Conservation (phyloP, 1,139 yeast genomes). For the Geotrichum klebahnii region DNA sequence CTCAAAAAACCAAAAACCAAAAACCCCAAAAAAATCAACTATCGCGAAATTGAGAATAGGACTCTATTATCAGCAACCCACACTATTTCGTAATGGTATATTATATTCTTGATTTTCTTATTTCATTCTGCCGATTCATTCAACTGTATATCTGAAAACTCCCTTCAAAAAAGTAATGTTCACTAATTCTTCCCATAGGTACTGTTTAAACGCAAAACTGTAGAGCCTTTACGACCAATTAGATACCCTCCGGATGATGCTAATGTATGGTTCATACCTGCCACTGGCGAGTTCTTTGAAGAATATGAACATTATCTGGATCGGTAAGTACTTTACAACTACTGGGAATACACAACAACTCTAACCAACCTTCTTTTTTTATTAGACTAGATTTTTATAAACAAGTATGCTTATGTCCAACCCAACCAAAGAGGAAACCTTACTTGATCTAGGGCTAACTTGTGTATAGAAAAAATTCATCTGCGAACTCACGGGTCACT, state of each 20-base stretch:
- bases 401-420: constrained; percentile 25
- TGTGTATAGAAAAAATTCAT: constrained; percentile 62
- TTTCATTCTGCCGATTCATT: background rate
- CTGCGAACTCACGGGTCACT: constrained; percentile 93
- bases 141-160: background rate
- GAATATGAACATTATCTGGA: constrained; percentile 69
- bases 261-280: constrained; percentile 65
- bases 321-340: too few relatives aligned
- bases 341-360: too few relatives aligned
- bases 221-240: constrained; percentile 32
- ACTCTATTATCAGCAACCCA: background rate
- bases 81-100: background rate
- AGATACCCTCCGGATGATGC: constrained; percentile 31
- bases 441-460: constrained; percentile 3
- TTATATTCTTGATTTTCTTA: background rate
- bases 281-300: constrained; percentile 83
- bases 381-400: constrained; percentile 40
- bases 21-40: too few relatives aligned
- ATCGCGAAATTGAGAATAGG: background rate
- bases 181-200: constrained; percentile 24
- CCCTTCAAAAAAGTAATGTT: background rate
- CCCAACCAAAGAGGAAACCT: too few relatives aligned
- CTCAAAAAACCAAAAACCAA: too few relatives aligned
- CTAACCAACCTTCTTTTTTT: background rate
- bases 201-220: constrained; percentile 39